Base-by-base conservation (phyloP, 306 rosid genomes). In the Calophaca sinica region DNA sequence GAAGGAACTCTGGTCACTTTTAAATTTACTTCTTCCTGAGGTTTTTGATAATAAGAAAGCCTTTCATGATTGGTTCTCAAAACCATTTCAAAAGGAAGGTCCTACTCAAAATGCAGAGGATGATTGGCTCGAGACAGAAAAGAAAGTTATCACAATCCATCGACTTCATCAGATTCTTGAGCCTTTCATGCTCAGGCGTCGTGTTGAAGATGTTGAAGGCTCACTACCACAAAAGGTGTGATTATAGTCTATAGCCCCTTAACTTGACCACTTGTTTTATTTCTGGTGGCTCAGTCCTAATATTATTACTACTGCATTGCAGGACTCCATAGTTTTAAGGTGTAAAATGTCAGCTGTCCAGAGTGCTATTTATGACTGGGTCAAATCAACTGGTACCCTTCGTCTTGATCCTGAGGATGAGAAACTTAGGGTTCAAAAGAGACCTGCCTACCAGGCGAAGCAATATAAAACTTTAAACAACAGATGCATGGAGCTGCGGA, bases 321-420 rank as follows among this genome's bases (percentile, higher is more conserved):
- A 96, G 99, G 89, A 92, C 72, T 89, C 92, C 65, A 88, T 92
- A 75, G 93, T 96, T 72, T 78, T 96, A 69, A 86, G 83, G 78
- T 96, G 99, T 78, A 92, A 80, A 83, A 96, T 96, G 99, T 96
- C 99, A 53, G 89, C 96, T 68, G 84, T 92, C 42, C 99, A 96
- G 88, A 88, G 99, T 84, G 91, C 98, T 58, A 79, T 92, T 69
- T 96, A 96, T 82, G 97, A 96, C 75, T 96, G 99, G 99, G 82
- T 96, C 75, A 96, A 96, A 86, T 81, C 97, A 72, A 96, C 99
- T 35, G 99, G 99, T 45, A 96, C 98, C 75, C 91, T 96, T 70
- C 97, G 97, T 31, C 97, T 96, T 88, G 99, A 96, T 88, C 99
- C 99, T 3, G 99, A 92, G 84, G 99, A 89, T 46, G 99, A 96